Conservation (phyloP, 495 filamentous ascomycete species). For the Lophiostoma macrostomum region DNA sequence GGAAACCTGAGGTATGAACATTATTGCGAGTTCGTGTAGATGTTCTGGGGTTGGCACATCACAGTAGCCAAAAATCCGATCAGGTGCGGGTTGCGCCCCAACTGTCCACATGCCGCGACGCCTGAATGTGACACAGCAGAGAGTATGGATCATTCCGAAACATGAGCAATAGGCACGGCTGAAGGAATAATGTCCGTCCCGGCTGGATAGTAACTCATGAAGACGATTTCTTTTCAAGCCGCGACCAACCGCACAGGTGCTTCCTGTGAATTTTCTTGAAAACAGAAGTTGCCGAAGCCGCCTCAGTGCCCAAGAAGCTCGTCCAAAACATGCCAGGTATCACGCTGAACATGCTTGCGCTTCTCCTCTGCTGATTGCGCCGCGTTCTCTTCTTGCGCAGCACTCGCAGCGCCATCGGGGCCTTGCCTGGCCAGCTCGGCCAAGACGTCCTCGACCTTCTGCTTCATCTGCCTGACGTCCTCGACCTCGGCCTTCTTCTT, state of each 20-base stretch:
- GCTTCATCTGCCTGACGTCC: constrained; percentile 66
- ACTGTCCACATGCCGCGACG: too few relatives aligned
- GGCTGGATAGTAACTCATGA: neutral
- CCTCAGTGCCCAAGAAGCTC: constrained; percentile 21
- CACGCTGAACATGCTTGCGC: constrained; percentile 29
- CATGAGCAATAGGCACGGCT: neutral
- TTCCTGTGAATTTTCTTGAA: too few relatives aligned
- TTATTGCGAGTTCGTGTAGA: too few relatives aligned
- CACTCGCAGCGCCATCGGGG: constrained; percentile 12
- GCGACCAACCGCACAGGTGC: too few relatives aligned
- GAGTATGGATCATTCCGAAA: neutral
- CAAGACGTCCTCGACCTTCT: constrained; percentile 67
- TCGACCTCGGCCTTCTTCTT: constrained; percentile 72
- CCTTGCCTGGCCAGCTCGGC: constrained; percentile 58
- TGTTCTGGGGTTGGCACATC: too few relatives aligned
- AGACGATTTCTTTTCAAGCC: too few relatives aligned
- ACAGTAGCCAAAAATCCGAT: too few relatives aligned
- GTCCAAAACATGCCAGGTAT: constrained; percentile 32
- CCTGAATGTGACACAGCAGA: neutral
- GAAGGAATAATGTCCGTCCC: neutral
- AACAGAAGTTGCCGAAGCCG: too few relatives aligned
- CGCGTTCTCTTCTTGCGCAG: constrained; percentile 32
- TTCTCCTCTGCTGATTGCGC: constrained; percentile 29
- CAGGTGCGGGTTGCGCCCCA: too few relatives aligned
- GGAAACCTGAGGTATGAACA: too few relatives aligned